Evolutionary conservation across 2,329 filamentous ascomycete species (phyloP).

Genomic region (Alternaria infectoria): DNA sequence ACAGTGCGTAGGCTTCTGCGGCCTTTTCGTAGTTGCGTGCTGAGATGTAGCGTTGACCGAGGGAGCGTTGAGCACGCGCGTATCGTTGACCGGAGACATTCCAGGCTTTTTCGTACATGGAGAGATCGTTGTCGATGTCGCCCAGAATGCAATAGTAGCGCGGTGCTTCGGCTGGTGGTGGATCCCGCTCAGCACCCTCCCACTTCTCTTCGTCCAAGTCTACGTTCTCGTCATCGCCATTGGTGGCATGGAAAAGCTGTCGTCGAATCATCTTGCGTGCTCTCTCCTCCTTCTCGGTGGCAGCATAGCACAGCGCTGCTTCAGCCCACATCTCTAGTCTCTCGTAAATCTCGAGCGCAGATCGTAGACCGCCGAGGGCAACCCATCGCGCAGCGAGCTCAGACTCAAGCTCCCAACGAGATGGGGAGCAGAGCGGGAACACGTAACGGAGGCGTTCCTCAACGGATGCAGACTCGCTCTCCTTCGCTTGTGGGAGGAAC

Average conservation of each 20-base stretch:
- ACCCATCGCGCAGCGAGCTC: conserved; percentile 95
- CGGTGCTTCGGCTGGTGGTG: conserved; percentile 80
- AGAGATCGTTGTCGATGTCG: conserved; percentile 78
- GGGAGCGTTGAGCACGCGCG: conserved; percentile 82
- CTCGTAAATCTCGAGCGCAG: conserved; percentile 95
- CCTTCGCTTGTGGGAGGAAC: conserved; percentile 79
- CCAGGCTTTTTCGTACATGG: conserved; percentile 87
- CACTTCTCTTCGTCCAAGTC: conserved; percentile 57
- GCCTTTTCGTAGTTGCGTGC: conserved; percentile 71
- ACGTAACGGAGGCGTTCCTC: conserved; percentile 81
- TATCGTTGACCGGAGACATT: conserved; percentile 80
- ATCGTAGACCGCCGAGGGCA: conserved; percentile 81
- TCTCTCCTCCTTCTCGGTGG: conserved; percentile 80
- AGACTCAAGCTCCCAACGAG: conserved; percentile 91
- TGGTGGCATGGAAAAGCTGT: conserved; percentile 75
- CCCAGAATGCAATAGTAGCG: conserved; percentile 92
- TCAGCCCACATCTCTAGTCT: conserved; percentile 93
- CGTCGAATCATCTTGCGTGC: conserved; percentile 77
- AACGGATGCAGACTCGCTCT: conserved; percentile 78
- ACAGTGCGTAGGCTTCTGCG: conserved; percentile 77
- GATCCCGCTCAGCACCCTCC: conserved; percentile 73
- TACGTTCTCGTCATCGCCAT: conserved; percentile 46
- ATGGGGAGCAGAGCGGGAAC: conserved; percentile 81
- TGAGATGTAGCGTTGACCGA: conserved; percentile 79
- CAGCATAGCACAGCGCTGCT: conserved; percentile 85